phyloP scores from a whole-genome alignment of 163 green algal genomes.

The Prototheca wickerhamii region DNA sequence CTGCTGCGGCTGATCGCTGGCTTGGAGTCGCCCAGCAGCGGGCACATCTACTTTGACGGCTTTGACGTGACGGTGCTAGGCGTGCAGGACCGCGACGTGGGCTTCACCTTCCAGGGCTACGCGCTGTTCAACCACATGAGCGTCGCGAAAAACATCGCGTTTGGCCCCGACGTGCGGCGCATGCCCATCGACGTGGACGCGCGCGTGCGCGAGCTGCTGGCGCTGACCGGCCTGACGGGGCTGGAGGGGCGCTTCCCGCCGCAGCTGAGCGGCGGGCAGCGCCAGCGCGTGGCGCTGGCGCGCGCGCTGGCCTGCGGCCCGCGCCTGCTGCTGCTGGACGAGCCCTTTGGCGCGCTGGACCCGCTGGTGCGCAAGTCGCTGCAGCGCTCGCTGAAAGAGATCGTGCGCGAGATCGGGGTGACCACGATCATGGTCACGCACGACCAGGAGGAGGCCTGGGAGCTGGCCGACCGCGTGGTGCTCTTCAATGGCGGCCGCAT shows the following conservation, averaged over 20 bases:
- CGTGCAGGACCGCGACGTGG: slow-evolving; percentile 53
- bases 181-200: slow-evolving; percentile 56
- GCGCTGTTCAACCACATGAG: slow-evolving; percentile 86
- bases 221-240: slow-evolving; percentile 59
- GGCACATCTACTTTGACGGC: slow-evolving; percentile 65
- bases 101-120: slow-evolving; percentile 77
- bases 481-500: slow-evolving; percentile 64
- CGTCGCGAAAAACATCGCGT: slow-evolving; percentile 74
- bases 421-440: slow-evolving; percentile 80
- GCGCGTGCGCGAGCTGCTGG: slow-evolving; percentile 56
- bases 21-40: slow-evolving; percentile 54
- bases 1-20: slow-evolving; percentile 73
- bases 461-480: slow-evolving; percentile 72
- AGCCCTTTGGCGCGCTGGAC: slow-evolving; percentile 84
- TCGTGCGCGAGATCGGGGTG: slow-evolving; percentile 62
- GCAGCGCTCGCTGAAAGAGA: slow-evolving; percentile 55
- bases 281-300: slow-evolving; percentile 72
- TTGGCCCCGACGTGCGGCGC: slow-evolving; percentile 65
- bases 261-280: slow-evolving; percentile 74
- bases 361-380: slow-evolving; percentile 62
- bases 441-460: slow-evolving; percentile 82
- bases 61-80: slow-evolving; percentile 36
- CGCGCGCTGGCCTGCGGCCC: slow-evolving; percentile 67
- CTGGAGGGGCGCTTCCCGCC: slow-evolving; percentile 44
- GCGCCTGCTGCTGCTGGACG: slow-evolving; percentile 70